phyloP scores from a whole-genome alignment of 331 rosid genomes.

The Stylosanthes scabra region DNA sequence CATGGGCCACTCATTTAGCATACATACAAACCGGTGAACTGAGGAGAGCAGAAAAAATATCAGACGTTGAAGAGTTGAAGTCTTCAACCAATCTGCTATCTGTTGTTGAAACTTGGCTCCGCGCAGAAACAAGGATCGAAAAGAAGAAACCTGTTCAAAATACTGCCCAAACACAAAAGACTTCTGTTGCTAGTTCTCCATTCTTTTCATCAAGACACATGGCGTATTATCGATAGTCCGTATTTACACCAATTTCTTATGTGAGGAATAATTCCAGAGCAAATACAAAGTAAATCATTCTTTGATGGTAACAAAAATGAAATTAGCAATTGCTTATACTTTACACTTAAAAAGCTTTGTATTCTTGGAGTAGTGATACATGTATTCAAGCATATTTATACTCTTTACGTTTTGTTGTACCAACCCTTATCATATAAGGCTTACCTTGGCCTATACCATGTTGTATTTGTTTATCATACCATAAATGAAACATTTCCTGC shows the following conservation, averaged over 20 bases:
- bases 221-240: conserved; percentile 87
- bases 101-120: conserved; percentile 91
- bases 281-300: conserved; percentile 17
- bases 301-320: conserved; percentile 7
- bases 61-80: conserved; percentile 75
- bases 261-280: conserved; percentile 29
- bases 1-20: conserved; percentile 94
- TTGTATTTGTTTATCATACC: conserved; percentile 22
- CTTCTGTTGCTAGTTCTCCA: conserved; percentile 63
- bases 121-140: conserved; percentile 72
- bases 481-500: conserved; percentile 27
- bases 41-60: conserved; percentile 73
- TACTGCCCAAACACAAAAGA: conserved; percentile 50
- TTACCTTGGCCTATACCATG: conserved; percentile 22
- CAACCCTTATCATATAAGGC: conserved; percentile 8
- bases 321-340: conserved; percentile 4
- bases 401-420: conserved; percentile 2
- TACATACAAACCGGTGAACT: conserved; percentile 89
- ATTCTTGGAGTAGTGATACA: neutral
- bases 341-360: neutral
- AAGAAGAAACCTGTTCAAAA: conserved; percentile 61
- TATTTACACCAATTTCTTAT: conserved; percentile 17
- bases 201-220: conserved; percentile 92
- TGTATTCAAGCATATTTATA: conserved; percentile 4
- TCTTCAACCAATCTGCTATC: conserved; percentile 77